Percentiles rank a stretch among this genome's conserved stretches.
Conservation (phyloP, 1,284 basidiomycete species). For the Rhodotorula sp. region DNA sequence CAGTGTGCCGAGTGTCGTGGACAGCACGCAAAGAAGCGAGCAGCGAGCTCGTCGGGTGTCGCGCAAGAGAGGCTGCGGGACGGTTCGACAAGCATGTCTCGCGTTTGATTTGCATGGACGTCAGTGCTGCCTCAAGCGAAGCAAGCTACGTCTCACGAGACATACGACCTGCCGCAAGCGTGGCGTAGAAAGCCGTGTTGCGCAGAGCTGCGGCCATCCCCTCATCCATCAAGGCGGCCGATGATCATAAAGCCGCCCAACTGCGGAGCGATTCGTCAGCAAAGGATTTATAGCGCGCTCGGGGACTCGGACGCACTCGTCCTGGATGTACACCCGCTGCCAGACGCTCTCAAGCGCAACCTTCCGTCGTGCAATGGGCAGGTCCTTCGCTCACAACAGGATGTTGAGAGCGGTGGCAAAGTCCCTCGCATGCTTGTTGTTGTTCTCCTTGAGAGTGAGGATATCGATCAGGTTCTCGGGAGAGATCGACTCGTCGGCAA, state of each 20-base stretch:
- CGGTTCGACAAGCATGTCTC: slow-evolving; percentile 18
- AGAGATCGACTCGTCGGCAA: slow-evolving; percentile 49
- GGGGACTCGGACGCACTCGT: slow-evolving; percentile 64
- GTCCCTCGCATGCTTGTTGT: slow-evolving; percentile 49
- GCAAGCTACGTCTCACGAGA: neutral
- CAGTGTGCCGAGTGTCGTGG: slow-evolving; percentile 37
- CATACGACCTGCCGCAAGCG: slow-evolving; percentile 53
- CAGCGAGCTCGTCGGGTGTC: slow-evolving; percentile 28
- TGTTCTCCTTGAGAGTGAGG: slow-evolving; percentile 55
- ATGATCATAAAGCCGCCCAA: slow-evolving; percentile 68
- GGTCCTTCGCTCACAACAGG: slow-evolving; percentile 54
- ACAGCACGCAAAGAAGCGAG: neutral
- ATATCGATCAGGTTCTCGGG: slow-evolving; percentile 57
- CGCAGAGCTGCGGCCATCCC: slow-evolving; percentile 66
- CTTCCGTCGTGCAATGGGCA: slow-evolving; percentile 65
- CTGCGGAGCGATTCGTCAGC: slow-evolving; percentile 51
- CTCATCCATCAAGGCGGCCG: slow-evolving; percentile 65
- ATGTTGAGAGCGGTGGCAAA: slow-evolving; percentile 52
- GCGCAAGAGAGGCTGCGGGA: slow-evolving; percentile 45
- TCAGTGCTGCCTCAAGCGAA: neutral
- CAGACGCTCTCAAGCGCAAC: slow-evolving; percentile 73
- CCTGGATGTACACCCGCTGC: slow-evolving; percentile 81
- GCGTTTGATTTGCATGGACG: neutral
- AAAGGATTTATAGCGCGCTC: neutral
- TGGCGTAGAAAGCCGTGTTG: slow-evolving; percentile 66